phyloP scores from a whole-genome alignment of 2,329 filamentous ascomycete genomes.

The Hawksworthiomyces lignivorus region DNA sequence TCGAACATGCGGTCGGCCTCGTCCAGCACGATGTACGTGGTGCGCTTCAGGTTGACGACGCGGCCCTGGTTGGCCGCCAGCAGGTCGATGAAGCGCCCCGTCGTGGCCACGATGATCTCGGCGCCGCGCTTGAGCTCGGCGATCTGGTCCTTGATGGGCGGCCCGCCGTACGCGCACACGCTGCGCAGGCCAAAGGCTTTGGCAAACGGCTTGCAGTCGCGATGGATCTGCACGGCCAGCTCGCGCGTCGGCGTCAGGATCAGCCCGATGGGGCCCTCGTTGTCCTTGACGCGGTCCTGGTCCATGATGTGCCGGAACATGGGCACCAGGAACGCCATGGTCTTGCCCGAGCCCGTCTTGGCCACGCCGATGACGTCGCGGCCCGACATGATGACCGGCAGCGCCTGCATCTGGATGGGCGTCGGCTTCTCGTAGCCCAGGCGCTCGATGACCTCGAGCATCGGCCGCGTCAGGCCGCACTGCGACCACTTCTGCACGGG shows the following conservation, averaged over 20 bases:
- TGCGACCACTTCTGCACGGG: slow-evolving; percentile 96
- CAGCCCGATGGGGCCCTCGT: slow-evolving; percentile 79
- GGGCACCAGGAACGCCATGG: slow-evolving; percentile 85
- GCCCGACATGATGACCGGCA: slow-evolving; percentile 92
- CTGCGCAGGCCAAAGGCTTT: slow-evolving; percentile 78
- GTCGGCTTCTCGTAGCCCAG: slow-evolving; percentile 85
- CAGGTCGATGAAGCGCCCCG: slow-evolving; percentile 91
- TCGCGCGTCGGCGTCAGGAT: slow-evolving; percentile 95
- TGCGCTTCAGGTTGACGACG: slow-evolving; percentile 81
- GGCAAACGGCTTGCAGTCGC: slow-evolving; percentile 89
- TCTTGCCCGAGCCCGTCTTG: slow-evolving; percentile 97
- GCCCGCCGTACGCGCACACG: slow-evolving; percentile 89
- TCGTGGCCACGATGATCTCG: slow-evolving; percentile 91
- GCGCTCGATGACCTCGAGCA: slow-evolving; percentile 73
- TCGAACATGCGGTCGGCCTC: slow-evolving; percentile 99
- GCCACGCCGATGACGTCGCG: slow-evolving; percentile 93
- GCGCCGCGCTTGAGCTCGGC: slow-evolving; percentile 91
- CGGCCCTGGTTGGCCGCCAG: slow-evolving; percentile 89
- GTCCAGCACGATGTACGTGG: slow-evolving; percentile 91
- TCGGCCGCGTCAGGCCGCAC: slow-evolving; percentile 80
- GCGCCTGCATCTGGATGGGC: slow-evolving; percentile 88
- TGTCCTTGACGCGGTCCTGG: slow-evolving; percentile 70
- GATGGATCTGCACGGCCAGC: slow-evolving; percentile 85
- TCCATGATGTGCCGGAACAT: slow-evolving; percentile 99
- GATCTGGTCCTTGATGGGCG: slow-evolving; percentile 95